Evolutionary conservation across 345 rosid genomes (phyloP).

Genomic region (Raphanus raphanistrum): DNA sequence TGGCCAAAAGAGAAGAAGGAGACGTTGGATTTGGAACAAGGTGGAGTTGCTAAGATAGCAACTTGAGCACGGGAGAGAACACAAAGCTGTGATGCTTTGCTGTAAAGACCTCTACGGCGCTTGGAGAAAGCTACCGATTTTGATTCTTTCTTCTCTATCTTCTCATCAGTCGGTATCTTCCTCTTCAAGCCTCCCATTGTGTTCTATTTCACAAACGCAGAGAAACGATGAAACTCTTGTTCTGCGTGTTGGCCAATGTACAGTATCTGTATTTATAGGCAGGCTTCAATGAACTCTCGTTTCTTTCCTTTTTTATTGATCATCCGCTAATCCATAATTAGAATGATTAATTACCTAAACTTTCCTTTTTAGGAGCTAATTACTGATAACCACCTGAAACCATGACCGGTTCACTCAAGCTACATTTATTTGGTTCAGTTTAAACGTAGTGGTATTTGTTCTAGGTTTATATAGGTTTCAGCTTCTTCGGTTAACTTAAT

Average conservation of each 20-base stretch:
- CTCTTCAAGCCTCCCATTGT: conserved; percentile 27
- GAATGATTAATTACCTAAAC: background rate
- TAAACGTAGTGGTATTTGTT: background rate
- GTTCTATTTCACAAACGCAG: background rate
- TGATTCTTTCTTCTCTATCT: background rate
- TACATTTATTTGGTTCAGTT: background rate
- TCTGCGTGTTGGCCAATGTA: background rate
- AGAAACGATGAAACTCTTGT: background rate
- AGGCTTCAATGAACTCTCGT: background rate
- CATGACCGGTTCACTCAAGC: background rate
- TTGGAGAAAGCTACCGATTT: conserved; percentile 17
- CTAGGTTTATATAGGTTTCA: background rate
- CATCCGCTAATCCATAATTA: background rate
- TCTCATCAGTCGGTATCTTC: background rate
- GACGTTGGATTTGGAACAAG: background rate
- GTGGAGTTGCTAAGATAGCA: conserved; percentile 14
- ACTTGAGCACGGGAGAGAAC: conserved; percentile 9
- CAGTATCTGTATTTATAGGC: background rate
- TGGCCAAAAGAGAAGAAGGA: conserved; percentile 32
- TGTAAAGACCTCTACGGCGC: conserved; percentile 28
- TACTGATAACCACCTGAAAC: background rate
- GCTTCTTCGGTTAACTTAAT: background rate
- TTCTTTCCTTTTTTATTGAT: conserved; percentile 9
- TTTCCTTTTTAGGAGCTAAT: conserved; percentile 5
- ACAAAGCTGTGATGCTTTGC: conserved; percentile 27